Evolutionary conservation across 345 rosid genomes (phyloP).

Genomic region (Eucalyptus cloeziana): DNA sequence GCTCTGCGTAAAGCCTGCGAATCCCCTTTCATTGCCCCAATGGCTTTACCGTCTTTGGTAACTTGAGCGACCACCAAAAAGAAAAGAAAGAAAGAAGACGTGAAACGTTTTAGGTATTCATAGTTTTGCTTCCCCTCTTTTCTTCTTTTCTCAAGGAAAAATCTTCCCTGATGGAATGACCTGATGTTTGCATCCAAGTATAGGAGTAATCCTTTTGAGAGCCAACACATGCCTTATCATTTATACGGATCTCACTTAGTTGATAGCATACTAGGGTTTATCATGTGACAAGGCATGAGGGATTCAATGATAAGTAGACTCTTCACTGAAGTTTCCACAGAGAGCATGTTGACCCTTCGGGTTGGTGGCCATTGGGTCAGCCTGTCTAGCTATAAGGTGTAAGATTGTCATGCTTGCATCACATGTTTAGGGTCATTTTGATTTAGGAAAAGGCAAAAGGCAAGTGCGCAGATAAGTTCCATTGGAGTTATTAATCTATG

Average conservation of each 20-base stretch:
- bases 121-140: neutral
- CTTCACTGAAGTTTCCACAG: neutral
- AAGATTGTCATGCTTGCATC: neutral
- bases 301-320: neutral
- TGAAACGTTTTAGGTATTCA: neutral
- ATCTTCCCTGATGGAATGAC: neutral
- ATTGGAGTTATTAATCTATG: neutral
- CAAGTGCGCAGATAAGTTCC: neutral
- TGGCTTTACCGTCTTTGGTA: neutral
- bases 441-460: neutral
- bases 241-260: neutral
- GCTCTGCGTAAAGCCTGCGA: neutral
- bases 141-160: neutral
- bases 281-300: neutral
- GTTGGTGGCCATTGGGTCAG: neutral
- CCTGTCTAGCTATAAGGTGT: neutral
- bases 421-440: neutral
- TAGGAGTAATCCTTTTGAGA: neutral
- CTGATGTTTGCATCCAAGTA: neutral
- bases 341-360: neutral
- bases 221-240: neutral
- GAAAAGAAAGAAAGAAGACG: neutral
- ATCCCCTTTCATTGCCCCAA: neutral
- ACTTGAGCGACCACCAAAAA: neutral
- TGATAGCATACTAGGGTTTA: neutral